Evolutionary conservation across 2,329 filamentous ascomycete genomes (phyloP).

Genomic region (Xylaria sp.): DNA sequence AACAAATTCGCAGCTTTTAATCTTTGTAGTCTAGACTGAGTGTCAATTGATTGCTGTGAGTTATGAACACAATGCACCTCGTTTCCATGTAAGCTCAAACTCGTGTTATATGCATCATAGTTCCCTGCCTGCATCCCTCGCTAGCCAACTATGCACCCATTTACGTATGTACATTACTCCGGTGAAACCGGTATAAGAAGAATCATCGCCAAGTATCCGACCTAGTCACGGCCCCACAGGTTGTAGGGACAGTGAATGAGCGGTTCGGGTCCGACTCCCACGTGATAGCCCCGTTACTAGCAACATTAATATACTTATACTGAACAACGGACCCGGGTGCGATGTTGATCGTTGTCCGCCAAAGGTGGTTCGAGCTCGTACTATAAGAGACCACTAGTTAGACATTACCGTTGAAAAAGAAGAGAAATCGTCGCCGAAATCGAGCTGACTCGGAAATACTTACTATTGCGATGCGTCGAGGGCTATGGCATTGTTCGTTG

Average conservation of each 20-base stretch:
- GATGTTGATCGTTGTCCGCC: conserved; percentile 59
- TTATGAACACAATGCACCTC: no score
- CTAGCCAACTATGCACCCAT: neutral
- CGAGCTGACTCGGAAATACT: neutral
- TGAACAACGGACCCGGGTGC: conserved; percentile 57
- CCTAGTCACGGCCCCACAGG: conserved; percentile 36
- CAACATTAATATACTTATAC: conserved; percentile 67
- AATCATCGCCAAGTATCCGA: conserved; percentile 41
- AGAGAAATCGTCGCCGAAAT: no score
- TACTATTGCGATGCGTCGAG: conserved; percentile 59
- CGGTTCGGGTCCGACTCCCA: conserved; percentile 63
- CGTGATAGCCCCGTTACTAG: conserved; percentile 55
- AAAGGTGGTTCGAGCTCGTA: conserved; percentile 59
- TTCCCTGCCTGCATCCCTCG: no score
- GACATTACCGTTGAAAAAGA: neutral
- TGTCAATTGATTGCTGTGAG: no score
- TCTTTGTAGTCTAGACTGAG: neutral
- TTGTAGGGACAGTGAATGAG: conserved; percentile 44
- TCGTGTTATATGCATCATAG: neutral
- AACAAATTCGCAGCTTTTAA: neutral
- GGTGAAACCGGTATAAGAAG: neutral
- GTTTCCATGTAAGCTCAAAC: no score
- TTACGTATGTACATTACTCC: neutral
- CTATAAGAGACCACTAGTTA: neutral
- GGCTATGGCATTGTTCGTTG: conserved; percentile 55